Percentiles rank a stretch among this genome's conserved stretches.
Evolutionary conservation across 2,329 filamentous ascomycete genomes (phyloP).

Genomic region (Fusarium irregulare): DNA sequence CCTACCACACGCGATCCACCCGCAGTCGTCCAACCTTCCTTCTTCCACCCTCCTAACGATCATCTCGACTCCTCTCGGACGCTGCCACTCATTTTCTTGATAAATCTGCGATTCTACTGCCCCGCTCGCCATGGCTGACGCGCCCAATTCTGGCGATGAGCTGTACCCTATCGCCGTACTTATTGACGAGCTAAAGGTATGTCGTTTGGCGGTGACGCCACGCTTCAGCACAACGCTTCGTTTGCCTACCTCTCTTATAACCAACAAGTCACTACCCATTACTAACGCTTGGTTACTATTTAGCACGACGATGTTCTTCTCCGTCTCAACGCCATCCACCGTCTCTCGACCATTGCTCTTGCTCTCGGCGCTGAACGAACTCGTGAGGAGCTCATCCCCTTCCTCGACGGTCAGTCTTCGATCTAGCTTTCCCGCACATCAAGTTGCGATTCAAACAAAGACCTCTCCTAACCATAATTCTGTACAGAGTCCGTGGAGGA

Average conservation of each 20-base stretch:
- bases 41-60: constrained; percentile 37
- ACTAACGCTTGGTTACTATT: constrained; percentile 35
- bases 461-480: constrained; percentile 33
- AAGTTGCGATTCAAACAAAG: constrained; percentile 24
- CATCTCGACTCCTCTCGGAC: constrained; percentile 39
- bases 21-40: constrained; percentile 41
- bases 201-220: constrained; percentile 48
- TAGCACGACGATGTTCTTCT: constrained; percentile 99
- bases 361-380: constrained; percentile 96
- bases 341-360: constrained; percentile 96
- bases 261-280: constrained; percentile 42
- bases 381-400: constrained; percentile 97
- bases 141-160: constrained; percentile 93
- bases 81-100: constrained; percentile 38
- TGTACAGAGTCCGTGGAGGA: constrained; percentile 94
- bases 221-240: constrained; percentile 28
- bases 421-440: constrained; percentile 34
- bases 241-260: constrained; percentile 25
- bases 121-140: constrained; percentile 81
- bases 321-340: constrained; percentile 97
- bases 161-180: constrained; percentile 99
- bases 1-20: constrained; percentile 47
- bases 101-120: constrained; percentile 49
- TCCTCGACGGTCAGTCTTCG: constrained; percentile 86
- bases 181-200: constrained; percentile 99